Conservation (phyloP, 2,329 filamentous ascomycete genomes). For the Apiospora marii region DNA sequence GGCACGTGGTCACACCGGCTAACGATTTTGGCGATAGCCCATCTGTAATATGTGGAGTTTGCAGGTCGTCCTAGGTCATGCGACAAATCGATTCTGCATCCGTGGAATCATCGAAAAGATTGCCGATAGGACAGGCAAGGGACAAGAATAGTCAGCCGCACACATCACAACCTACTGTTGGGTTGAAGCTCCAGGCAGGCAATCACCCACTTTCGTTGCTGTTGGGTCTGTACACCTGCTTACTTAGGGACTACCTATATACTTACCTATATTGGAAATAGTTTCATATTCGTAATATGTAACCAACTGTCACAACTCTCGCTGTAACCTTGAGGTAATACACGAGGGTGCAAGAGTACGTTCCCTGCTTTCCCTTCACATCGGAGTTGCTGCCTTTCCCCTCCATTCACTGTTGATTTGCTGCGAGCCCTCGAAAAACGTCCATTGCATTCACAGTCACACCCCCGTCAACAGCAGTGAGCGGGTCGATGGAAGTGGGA, state of each 20-base stretch:
- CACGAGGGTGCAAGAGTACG: background rate
- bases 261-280: background rate
- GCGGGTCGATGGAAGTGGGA: constrained; percentile 9
- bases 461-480: background rate
- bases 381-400: background rate
- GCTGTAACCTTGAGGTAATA: background rate
- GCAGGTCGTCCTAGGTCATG: constrained; percentile 20
- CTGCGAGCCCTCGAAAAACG: background rate
- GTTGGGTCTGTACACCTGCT: background rate
- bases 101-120: constrained; percentile 2
- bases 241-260: background rate
- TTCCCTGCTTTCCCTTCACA: background rate
- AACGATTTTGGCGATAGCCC: constrained; percentile 12
- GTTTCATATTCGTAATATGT: constrained; percentile 17
- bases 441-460: background rate
- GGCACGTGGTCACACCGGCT: constrained; percentile 17
- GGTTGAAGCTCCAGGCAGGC: background rate
- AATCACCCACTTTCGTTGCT: background rate
- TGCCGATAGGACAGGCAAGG: constrained; percentile 19
- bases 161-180: constrained; percentile 2
- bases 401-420: background rate
- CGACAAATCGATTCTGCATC: constrained; percentile 20
- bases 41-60: constrained; percentile 19
- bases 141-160: constrained; percentile 16
- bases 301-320: constrained; percentile 6